Base-by-base conservation (phyloP, 208 protist species). In the Crithidia expoeki region DNA sequence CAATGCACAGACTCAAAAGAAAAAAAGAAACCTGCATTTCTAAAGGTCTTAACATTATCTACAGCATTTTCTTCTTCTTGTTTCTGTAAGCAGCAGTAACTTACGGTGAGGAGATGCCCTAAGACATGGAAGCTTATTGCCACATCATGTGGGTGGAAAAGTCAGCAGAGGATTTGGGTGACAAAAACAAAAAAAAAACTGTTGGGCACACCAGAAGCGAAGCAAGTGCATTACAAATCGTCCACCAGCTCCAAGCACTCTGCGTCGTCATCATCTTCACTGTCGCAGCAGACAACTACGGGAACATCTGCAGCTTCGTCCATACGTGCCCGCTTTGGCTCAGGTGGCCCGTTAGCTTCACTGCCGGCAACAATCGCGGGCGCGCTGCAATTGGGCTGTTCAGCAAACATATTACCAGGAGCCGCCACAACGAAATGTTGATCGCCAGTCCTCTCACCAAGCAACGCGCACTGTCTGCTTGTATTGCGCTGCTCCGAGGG, bases 221-320 rank as follows among this genome's bases (percentile, higher is more conserved):
- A 19, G 4, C 49, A 7, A 32, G 25, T 17, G 16, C 33, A 56
- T 63, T 78, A 91, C n/a, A 91, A 57, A 51, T 85, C 85, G 62
- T 93, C 88, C 3, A 74, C 88, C 10, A 94, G 74, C 67, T 91
- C 83, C 55, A 94, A 66, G 46, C 83, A 87, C 53, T 91, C 84
- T 33, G 88, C 83, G 66, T 90, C 85, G 58, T 83, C 78, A 17
- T 84, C 79, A 21, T 64, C 56, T 72, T 12, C 36, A 40, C 36
- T 12, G 5, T 12, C 9, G 36, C 36, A 40, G 5, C 36, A 40
- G 25, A 58, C 62, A 23, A 11, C 23, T 5, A 12, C 12, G 10
- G 44, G 40, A 63, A 17, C 28, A 23, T 10, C 12, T 17, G 32
- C 23, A 0, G 1, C 30, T 4, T 38, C 46, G n/a, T 65, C 60